A percentile compares a stretch with the other conserved stretches of the same genome.
Evolutionary conservation across 2,329 filamentous ascomycete genomes (phyloP).

Genomic region (Tolypocladium tundrense): DNA sequence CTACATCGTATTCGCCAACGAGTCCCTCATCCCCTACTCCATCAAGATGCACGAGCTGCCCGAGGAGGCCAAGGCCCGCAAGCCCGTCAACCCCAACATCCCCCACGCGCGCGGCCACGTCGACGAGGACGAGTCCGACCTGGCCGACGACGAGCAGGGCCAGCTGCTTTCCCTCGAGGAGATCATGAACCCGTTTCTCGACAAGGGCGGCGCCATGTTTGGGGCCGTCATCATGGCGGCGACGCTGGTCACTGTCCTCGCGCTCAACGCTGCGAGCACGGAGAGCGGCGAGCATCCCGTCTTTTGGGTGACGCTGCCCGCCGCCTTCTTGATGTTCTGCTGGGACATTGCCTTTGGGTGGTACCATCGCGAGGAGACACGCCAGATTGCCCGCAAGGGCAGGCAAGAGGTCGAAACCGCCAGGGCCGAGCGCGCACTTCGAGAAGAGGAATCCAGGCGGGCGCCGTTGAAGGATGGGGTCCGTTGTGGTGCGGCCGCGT

Average conservation of each 20-base stretch:
- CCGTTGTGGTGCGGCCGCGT: neutral
- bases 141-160: conserved; percentile 35
- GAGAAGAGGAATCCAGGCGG: conserved; percentile 1
- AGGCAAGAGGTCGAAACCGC: conserved; percentile 20
- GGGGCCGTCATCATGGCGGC: conserved; percentile 56
- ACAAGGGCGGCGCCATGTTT: conserved; percentile 54
- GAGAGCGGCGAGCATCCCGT: conserved; percentile 43
- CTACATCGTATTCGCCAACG: conserved; percentile 57
- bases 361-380: conserved; percentile 50
- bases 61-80: conserved; percentile 40
- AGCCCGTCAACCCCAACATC: conserved; percentile 64
- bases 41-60: conserved; percentile 62
- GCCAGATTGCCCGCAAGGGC: conserved; percentile 48
- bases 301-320: conserved; percentile 60
- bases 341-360: conserved; percentile 59
- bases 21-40: conserved; percentile 50
- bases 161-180: conserved; percentile 56
- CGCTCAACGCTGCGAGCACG: conserved; percentile 51
- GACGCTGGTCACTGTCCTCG: conserved; percentile 55
- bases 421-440: conserved; percentile 6
- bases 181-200: conserved; percentile 66
- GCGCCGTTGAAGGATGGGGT: neutral
- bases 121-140: conserved; percentile 37
- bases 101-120: conserved; percentile 48
- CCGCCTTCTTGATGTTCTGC: conserved; percentile 56